Conservation (phyloP, 805 yeast species). For the Kluyveromyces nonfermentans region DNA sequence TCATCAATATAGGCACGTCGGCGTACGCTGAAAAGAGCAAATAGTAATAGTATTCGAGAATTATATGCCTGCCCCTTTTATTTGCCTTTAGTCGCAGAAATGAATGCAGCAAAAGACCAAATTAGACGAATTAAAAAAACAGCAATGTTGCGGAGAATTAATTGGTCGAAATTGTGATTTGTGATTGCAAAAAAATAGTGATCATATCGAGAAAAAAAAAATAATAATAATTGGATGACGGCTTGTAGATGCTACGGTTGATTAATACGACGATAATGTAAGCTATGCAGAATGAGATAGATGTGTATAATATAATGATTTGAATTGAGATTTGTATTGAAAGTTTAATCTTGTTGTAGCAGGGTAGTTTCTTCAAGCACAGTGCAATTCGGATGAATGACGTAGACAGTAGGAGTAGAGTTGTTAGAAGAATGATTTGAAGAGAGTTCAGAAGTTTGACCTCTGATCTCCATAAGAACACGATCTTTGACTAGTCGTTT, state of each 20-base stretch:
- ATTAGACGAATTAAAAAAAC: too few species aligned
- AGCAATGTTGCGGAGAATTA: background rate
- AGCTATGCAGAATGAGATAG: too few species aligned
- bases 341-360: background rate
- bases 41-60: background rate
- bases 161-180: too few species aligned
- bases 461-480: constrained; percentile 60
- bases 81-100: too few species aligned
- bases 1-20: too few species aligned
- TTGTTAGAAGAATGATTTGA: constrained; percentile 21
- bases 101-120: too few species aligned
- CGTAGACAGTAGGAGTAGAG: constrained; percentile 33
- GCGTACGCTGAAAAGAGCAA: background rate
- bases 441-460: constrained; percentile 36
- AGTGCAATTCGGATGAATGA: constrained; percentile 77
- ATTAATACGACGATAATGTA: too few species aligned
- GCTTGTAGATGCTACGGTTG: too few species aligned
- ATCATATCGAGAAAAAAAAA: too few species aligned
- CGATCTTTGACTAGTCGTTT: constrained; percentile 77
- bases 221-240: too few species aligned
- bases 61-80: background rate
- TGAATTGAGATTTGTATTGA: background rate
- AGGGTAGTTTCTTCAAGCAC: constrained; percentile 40
- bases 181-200: too few species aligned
- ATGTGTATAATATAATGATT: background rate